These are phyloP conservation scores for Chlorella sp. DNA, from an alignment of 139 green algal genomes.

Conservation along the genomic window DNA sequence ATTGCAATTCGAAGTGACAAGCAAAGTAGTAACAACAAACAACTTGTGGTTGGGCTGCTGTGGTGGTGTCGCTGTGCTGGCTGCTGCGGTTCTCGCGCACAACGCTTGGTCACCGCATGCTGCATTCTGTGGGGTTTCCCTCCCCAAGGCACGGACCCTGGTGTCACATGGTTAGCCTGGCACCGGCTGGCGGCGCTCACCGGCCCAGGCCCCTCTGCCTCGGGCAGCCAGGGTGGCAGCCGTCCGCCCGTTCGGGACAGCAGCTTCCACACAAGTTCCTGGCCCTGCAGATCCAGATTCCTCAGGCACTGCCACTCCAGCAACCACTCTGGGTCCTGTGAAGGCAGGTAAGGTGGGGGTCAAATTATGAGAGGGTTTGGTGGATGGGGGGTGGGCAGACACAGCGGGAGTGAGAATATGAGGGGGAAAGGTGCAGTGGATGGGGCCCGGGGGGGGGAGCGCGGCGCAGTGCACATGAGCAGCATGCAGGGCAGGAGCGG, in stretches of 20 bases:
- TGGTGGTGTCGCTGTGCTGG: background rate
- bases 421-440: background rate
- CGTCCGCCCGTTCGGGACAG: background rate
- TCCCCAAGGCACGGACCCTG: too few relatives aligned
- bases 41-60: background rate
- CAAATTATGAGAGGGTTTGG: background rate
- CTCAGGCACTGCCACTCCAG: background rate
- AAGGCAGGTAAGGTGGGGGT: background rate
- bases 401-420: too few relatives aligned
- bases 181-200: background rate
- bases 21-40: background rate
- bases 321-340: background rate
- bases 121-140: background rate
- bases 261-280: background rate
- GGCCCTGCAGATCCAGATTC: background rate
- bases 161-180: too few relatives aligned
- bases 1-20: background rate
- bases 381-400: background rate
- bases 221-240: background rate
- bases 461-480: too few relatives aligned
- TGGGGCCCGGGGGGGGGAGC: too few relatives aligned
- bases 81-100: too few relatives aligned
- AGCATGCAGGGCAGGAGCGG: background rate
- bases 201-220: background rate
- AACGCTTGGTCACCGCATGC: background rate